phyloP scores from a whole-genome alignment of 257 asterid genomes.

The Plantago ovata region DNA sequence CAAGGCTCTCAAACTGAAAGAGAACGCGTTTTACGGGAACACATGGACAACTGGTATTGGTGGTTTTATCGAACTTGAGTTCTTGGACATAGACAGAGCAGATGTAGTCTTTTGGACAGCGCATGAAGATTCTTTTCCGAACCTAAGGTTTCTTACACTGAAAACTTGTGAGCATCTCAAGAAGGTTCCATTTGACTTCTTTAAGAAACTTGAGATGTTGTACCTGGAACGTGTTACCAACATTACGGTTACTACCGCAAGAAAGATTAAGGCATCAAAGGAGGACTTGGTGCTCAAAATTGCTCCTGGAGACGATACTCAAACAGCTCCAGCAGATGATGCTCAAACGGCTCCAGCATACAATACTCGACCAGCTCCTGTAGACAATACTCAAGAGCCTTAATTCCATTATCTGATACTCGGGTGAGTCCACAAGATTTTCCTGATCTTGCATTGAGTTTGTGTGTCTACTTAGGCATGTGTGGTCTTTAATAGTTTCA shows the following conservation, averaged over 20 bases:
- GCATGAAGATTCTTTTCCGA: background rate
- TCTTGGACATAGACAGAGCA: background rate
- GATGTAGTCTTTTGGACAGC: background rate
- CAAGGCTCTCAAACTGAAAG: conserved; percentile 1
- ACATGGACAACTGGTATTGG: background rate
- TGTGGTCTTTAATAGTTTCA: too few relatives aligned
- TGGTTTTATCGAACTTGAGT: background rate
- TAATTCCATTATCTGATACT: background rate
- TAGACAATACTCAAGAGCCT: background rate
- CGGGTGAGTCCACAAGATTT: background rate
- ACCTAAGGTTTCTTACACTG: background rate
- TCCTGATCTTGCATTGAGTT: too few relatives aligned
- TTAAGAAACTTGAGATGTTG: background rate
- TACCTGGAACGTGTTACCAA: background rate
- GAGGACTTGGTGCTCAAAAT: background rate
- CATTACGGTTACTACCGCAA: background rate
- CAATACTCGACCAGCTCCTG: too few relatives aligned
- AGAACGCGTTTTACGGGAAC: background rate
- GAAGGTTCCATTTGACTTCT: background rate
- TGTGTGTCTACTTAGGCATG: too few relatives aligned
- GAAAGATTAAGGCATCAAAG: background rate
- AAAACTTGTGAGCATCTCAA: background rate
- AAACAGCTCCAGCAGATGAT: too few relatives aligned
- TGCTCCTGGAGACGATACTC: background rate
- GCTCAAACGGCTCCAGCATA: too few relatives aligned